Evolutionary conservation across 148 eudicot species (phyloP), one percentile per base, ranked within the genome.

Genomic region (Hydrangea macrophylla): DNA sequence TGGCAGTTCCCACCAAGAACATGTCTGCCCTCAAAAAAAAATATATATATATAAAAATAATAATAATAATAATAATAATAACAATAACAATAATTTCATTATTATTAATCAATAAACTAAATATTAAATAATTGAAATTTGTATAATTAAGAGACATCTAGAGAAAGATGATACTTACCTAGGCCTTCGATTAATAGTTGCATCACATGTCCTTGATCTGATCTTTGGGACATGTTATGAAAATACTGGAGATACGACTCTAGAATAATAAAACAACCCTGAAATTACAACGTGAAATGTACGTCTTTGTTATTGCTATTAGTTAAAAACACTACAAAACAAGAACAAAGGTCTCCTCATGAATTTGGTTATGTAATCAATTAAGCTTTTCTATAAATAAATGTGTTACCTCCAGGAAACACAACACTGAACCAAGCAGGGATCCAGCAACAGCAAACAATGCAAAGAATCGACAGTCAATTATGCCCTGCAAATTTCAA

Each of bases 1-100:
- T 79, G 55, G 87, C 84, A 6, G 82, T 81, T 67, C 83, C 90
- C 7, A 86, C 24, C 44, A 86, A 25, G 75, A 81, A 86, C 90
- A 86, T 79, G 68, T 83, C 90, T 84, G 83, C 68, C n/a, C n/a
- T n/a, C n/a, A 73, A 5, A n/a, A n/a, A n/a, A n/a, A n/a, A n/a
- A n/a, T n/a, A n/a, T n/a, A n/a, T n/a, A n/a, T n/a, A n/a, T n/a
- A 8, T n/a, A n/a, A n/a, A n/a, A n/a, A n/a, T n/a, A n/a, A n/a
- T n/a, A n/a, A n/a, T n/a, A n/a, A n/a, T n/a, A n/a, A n/a, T n/a
- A n/a, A n/a, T n/a, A n/a, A n/a, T n/a, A n/a, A n/a, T n/a, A n/a
- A 7, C 25, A 59, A 7, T 27, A 24, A 65, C 54, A 28, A 11
- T 37, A 12, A 25, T n/a, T n/a, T n/a, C n/a, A n/a, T n/a, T n/a